Base-by-base conservation (phyloP, 78 protist species). In the Dictyostelium brefeldianum region DNA sequence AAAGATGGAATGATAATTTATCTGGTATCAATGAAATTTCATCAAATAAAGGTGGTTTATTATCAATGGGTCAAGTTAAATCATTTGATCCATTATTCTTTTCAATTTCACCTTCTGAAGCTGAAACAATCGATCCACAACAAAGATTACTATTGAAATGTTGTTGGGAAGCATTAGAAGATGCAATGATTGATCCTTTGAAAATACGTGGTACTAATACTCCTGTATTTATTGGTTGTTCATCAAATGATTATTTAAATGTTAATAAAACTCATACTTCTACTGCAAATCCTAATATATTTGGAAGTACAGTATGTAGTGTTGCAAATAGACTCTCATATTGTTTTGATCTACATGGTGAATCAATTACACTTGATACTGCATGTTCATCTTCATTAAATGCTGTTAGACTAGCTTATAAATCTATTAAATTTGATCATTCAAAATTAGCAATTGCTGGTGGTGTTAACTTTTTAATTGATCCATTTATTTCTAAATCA, bases 301-400 rank as follows among this genome's bases (percentile, higher is more conserved):
- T n/a, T n/a, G n/a, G n/a, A n/a, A n/a, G n/a, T n/a, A n/a, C n/a
- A n/a, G 67, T 5, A 17, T 69, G 36, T 15, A 31, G 48, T 15
- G 77, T 31, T 69, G 3, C 36, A 64, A 64, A 64, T 27, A 25
- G 27, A 25, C 4, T 14, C 0, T 85, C 98, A n/a, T 95, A 74
- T 50, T 25, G 22, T 17, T 69, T 84, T 46, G 95, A 95, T 64
- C 83, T 97, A 18, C 7, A 25, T 36, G 98, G 98, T 7, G 92
- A 95, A 36, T 82, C 89, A 41, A 7, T 89, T 5, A 17, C 94
- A 25, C 4, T 97, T 5, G 99, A 97, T 75, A 95, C 98, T n/a
- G 99, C 99, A 14, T 97, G 99, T 89, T 83, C 96, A 17, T 81
- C 96, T n/a, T 80, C 97, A 11, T 89, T 97, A 43, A 95, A 96